Base-by-base conservation (phyloP, 2,329 filamentous ascomycete species). In the Laburnicola sp. region DNA sequence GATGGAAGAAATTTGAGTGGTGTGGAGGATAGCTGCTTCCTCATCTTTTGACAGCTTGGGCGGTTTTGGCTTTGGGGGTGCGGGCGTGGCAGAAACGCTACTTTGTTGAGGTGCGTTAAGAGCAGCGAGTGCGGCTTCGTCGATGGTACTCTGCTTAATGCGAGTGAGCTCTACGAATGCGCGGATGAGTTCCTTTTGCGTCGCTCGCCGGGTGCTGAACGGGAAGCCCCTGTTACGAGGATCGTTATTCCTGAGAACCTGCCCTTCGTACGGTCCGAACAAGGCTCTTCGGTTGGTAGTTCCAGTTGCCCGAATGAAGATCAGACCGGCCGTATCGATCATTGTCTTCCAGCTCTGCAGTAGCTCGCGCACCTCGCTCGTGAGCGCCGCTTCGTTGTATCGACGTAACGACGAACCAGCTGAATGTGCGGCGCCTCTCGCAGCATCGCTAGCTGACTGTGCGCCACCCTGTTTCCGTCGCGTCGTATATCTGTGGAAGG, bases 401-500 rank as follows among this genome's bases (percentile, higher is more conserved):
- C 94, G 84, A 75, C 94, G 87, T 50, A 99, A 77, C 38, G 86
- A 89, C 1, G 94, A 89, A 70, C 95, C 94, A 6, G 92, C 95
- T 3, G 94, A 97, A 73, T 97, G 91, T 0, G 94, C 94, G 40
- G 88, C 86, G 10, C 94, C 93, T 69, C 96, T 96, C n/a, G 92
- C 84, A 54, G 90, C 88, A 71, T 99, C 94, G 70, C 91, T 97
- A 26, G 93, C 87, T 2, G 92, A 95, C 71, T 99, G 94, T 8
- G 91, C 87, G 36, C 95, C 94, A 78, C 94, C 94, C 72, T 99
- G 94, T 72, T 99, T 99, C 60, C 94, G 83, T 58, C 94, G 82
- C 4, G 94, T 99, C 0, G 95, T 99, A 69, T 99, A 99, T 50
- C 94, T 84, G 72, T 99, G 95, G 72, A 97, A 99, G 0, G 93